Conservation (phyloP, 495 filamentous ascomycete genomes). For the Neurospora sp. region DNA sequence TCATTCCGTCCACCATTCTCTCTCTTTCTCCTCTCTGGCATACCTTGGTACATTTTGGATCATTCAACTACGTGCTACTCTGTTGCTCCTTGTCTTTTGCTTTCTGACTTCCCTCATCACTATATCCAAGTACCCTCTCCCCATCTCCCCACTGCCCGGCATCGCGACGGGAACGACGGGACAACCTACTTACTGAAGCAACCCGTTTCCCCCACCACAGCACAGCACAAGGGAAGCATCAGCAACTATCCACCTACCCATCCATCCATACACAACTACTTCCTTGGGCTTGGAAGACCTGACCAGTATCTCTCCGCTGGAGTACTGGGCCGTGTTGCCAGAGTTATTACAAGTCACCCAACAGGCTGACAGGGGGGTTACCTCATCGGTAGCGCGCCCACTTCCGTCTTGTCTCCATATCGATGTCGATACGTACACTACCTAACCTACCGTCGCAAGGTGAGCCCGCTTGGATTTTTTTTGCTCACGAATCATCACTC, state of each 20-base stretch:
- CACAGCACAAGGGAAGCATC: background rate
- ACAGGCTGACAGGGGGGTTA: conserved; percentile 1
- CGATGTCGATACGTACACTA: background rate
- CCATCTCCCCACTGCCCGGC: background rate
- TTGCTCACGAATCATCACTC: background rate
- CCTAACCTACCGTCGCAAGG: background rate
- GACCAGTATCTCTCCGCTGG: background rate
- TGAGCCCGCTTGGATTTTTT: conserved; percentile 2
- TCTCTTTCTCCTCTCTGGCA: background rate
- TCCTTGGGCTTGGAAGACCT: background rate
- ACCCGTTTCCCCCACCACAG: background rate
- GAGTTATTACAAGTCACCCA: background rate
- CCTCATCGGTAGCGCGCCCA: background rate
- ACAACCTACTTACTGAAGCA: background rate
- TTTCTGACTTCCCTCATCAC: background rate
- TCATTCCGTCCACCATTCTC: background rate
- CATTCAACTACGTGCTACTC: background rate
- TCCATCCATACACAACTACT: background rate
- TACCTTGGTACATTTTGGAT: background rate
- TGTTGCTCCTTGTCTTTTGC: background rate
- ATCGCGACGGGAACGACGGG: background rate
- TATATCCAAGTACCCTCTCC: background rate
- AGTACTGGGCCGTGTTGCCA: background rate
- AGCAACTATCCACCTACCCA: background rate
- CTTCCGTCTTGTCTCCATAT: background rate